Evolutionary conservation across 1,139 yeast genomes (phyloP), one percentile per base, ranked within the genome.

Genomic region (Candida sp.): DNA sequence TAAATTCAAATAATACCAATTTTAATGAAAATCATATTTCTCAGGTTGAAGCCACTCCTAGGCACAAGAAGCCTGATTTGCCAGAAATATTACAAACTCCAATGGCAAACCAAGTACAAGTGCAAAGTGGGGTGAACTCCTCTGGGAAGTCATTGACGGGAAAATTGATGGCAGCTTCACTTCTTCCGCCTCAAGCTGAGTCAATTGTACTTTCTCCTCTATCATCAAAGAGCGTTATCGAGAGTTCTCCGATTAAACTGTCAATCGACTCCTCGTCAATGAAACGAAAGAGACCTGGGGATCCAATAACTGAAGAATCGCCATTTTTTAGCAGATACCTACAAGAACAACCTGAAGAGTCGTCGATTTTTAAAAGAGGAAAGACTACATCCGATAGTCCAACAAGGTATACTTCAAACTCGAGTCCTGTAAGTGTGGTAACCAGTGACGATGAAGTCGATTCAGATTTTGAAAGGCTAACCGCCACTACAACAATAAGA

Each of bases 271-370:
- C 22, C 23, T 21, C 12, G 1, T 19, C 34, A 9, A 35, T 29
- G 6, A 44, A 41, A 33, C 47, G 49, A 30, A 53, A 47, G 12
- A 55, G 56, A 43, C 76, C 75, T 1, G 75, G 75, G 2, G 71
- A 67, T 12, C 73, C 72, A 1, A 53, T 65, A 3, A 56, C 64
- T 1, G 54, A 50, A 36, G 62, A 60, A 11, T 66, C 75, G 1
- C 73, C 75, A 4, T 65, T 67, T 41, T 64, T 55, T 45, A 56
- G 52, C 32, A 51, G 64, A 3, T 47, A 38, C 11, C 44, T 60
- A n/a, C 48, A 55, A 36, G 64, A 63, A 1, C 58, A 66, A 2
- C 63, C 65, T 4, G 42, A 48, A 6, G 39, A 38, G 32, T 25
- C 29, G 15, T 22, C 34, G 5, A 39, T 35, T 9, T 29, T 23